Evolutionary conservation across 805 yeast genomes (phyloP).

Genomic region (Metschnikowia gelsemii): DNA sequence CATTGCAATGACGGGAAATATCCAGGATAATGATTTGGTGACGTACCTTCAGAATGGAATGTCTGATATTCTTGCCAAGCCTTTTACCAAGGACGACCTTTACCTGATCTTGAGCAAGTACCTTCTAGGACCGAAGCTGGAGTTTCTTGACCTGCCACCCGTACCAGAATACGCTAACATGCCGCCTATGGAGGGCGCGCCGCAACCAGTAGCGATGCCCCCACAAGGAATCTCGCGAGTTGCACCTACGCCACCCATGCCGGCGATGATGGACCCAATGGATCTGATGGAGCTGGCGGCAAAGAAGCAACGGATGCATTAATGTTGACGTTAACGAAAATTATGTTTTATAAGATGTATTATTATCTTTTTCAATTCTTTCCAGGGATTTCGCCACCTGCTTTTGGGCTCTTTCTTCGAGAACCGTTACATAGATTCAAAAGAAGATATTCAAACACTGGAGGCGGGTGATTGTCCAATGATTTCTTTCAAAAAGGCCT

Average conservation of each 20-base stretch:
- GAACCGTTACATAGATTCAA: too few relatives aligned
- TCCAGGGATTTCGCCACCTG: too few relatives aligned
- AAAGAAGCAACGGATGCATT: conserved; percentile 17
- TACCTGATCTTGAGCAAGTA: conserved; percentile 77
- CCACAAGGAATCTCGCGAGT: conserved; percentile 10
- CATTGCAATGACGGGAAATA: conserved; percentile 91
- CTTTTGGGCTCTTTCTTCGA: too few relatives aligned
- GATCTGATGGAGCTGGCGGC: conserved; percentile 15
- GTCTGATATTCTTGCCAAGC: conserved; percentile 90
- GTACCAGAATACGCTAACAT: conserved; percentile 16
- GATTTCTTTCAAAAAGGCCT: too few relatives aligned
- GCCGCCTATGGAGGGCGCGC: conserved; percentile 13
- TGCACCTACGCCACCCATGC: conserved; percentile 14
- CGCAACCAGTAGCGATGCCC: conserved; percentile 9
- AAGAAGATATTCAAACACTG: too few relatives aligned
- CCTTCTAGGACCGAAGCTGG: conserved; percentile 37
- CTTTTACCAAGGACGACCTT: conserved; percentile 85
- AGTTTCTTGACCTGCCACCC: conserved; percentile 15
- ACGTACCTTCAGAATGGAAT: conserved; percentile 84
- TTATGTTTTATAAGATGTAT: not conserved
- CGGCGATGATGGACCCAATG: conserved; percentile 15
- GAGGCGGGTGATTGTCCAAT: too few relatives aligned
- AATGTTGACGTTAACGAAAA: not conserved
- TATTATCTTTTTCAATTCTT: not conserved
- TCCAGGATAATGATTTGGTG: conserved; percentile 76